These are phyloP conservation scores for Candida chilensis DNA, from an alignment of 805 yeast genomes.

Conservation along the genomic window DNA sequence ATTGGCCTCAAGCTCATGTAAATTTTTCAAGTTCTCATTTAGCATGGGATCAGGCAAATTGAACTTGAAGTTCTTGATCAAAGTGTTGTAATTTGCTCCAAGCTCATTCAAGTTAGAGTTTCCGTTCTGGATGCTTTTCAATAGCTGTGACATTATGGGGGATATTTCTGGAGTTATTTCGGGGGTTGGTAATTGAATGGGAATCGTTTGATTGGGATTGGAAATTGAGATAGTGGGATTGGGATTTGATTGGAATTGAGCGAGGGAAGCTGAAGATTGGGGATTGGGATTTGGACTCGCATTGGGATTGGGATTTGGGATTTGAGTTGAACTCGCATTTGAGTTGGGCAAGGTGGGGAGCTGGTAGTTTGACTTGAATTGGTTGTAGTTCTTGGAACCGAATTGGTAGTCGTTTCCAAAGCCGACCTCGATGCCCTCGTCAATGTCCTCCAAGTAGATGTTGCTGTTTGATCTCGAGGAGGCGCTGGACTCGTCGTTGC, in stretches of 20 bases:
- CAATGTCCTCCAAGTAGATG: not conserved
- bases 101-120: not conserved
- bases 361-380: not conserved
- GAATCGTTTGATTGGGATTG: not conserved
- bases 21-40: too few relatives aligned
- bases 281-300: not conserved
- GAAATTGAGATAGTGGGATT: too few relatives aligned
- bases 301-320: not conserved
- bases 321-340: not conserved
- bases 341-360: not conserved
- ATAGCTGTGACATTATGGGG: constrained; percentile 1
- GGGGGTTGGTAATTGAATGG: constrained; percentile 1
- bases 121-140: not conserved
- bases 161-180: constrained; percentile 1
- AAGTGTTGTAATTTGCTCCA: not conserved
- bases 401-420: not conserved
- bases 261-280: too few relatives aligned
- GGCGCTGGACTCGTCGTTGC: too few relatives aligned
- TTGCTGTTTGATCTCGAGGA: too few relatives aligned
- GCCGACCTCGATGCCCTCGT: not conserved
- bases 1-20: too few relatives aligned
- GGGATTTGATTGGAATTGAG: too few relatives aligned
- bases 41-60: constrained; percentile 1
- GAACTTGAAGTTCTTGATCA: not conserved
- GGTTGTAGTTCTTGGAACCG: not conserved